These are phyloP conservation scores for Calonectria pauciramosa DNA, from an alignment of 2,329 filamentous ascomycete species.

Conservation along the genomic window DNA sequence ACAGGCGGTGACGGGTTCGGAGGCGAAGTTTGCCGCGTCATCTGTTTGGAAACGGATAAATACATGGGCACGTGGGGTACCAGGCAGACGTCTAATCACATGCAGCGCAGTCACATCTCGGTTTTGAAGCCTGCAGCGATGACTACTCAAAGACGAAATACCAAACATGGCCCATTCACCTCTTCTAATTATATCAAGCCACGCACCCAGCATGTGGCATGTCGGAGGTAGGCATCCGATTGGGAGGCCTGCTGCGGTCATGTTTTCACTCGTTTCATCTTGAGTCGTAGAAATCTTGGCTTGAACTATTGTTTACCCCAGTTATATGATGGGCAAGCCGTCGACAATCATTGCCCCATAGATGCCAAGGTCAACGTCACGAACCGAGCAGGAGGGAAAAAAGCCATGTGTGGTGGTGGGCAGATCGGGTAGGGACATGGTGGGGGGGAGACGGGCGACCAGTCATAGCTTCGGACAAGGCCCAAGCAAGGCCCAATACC, in stretches of 20 bases:
- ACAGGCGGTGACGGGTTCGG: background rate
- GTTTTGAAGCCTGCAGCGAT: background rate
- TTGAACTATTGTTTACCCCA: background rate
- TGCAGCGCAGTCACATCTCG: slow-evolving; percentile 7
- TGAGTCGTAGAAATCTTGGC: background rate
- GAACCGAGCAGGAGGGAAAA: background rate
- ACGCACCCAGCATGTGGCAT: background rate
- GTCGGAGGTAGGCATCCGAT: background rate
- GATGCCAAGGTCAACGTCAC: slow-evolving; percentile 10
- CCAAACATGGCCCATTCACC: background rate
- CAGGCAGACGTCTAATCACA: background rate
- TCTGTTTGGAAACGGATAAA: background rate
- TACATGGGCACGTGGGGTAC: background rate
- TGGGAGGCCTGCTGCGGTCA: background rate
- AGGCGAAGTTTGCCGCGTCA: slow-evolving; percentile 7
- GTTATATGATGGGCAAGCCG: background rate
- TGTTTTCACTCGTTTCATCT: slow-evolving; percentile 6
- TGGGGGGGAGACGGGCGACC: slow-evolving; percentile 5
- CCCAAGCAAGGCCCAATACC: slow-evolving; percentile 20
- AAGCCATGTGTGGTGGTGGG: background rate
- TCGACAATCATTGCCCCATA: slow-evolving; percentile 15
- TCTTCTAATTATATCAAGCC: slow-evolving; percentile 13
- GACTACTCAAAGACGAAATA: background rate
- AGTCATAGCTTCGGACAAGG: slow-evolving; percentile 8
- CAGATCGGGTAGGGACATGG: slow-evolving; percentile 9